Percentiles rank a stretch among this genome's conserved stretches.
Conservation (phyloP, 306 rosid species). For the Quercus bicolor region DNA sequence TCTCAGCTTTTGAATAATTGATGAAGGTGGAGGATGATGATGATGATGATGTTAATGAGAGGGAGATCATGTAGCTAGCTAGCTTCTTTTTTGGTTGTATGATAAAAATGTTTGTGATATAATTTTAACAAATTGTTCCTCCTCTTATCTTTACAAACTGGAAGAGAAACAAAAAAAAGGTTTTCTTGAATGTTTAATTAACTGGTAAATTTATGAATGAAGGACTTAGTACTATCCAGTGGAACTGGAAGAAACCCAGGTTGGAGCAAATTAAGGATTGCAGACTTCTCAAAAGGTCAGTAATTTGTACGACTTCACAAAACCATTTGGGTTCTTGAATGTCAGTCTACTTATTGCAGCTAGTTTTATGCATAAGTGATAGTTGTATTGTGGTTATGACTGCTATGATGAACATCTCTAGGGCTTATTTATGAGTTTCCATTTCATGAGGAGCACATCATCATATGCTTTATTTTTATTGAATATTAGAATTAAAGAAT, state of each 20-base stretch:
- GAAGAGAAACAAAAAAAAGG: background rate
- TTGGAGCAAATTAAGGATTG: background rate
- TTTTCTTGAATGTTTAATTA: background rate
- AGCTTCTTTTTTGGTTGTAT: background rate
- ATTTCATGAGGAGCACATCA: background rate
- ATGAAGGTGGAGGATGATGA: background rate
- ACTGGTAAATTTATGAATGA: background rate
- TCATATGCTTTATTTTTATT: background rate
- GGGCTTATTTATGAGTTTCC: background rate
- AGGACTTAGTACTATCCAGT: background rate
- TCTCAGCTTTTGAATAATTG: background rate
- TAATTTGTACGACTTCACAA: background rate
- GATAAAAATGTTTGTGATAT: background rate
- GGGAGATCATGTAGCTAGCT: background rate
- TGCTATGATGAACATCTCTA: background rate
- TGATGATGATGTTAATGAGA: background rate
- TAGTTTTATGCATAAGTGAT: background rate
- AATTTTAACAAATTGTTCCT: background rate
- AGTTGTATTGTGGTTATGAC: background rate
- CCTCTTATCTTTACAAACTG: background rate
- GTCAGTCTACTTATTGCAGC: background rate
- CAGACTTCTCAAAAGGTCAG: conserved; percentile 1
- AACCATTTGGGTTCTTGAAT: background rate
- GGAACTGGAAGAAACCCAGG: background rate
- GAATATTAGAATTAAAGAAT: background rate